Conservation (phyloP, 208 protist species). For the Trypanosoma conorhini region DNA sequence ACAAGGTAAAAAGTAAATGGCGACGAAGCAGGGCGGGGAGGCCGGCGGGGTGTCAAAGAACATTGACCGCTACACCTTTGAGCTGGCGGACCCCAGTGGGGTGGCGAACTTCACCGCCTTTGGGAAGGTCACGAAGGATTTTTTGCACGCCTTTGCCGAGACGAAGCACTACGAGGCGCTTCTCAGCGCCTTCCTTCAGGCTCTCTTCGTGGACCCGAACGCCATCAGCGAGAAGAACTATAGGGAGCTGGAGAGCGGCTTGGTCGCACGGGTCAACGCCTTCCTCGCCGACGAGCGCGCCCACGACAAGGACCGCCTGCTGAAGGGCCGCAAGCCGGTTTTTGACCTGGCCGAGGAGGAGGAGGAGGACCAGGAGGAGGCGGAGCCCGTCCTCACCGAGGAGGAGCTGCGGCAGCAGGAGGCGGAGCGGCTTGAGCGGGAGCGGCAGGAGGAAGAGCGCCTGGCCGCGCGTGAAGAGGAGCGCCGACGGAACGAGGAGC, state of each 20-base stretch:
- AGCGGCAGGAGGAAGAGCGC: conserved; percentile 49
- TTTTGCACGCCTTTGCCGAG: conserved; percentile 55
- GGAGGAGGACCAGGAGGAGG: conserved; percentile 43
- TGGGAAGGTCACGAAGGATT: conserved; percentile 58
- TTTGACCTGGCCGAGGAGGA: conserved; percentile 33
- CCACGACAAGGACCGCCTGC: conserved; percentile 59
- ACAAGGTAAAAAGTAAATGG: not conserved
- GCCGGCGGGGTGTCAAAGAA: conserved; percentile 7
- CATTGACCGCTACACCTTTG: conserved; percentile 68
- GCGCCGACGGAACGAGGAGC: conserved; percentile 60
- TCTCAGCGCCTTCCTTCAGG: conserved; percentile 44
- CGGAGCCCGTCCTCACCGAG: conserved; percentile 29
- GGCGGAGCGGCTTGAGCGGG: conserved; percentile 45
- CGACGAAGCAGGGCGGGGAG: not conserved
- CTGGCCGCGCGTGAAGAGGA: conserved; percentile 52
- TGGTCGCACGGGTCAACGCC: conserved; percentile 52
- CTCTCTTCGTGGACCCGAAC: conserved; percentile 36
- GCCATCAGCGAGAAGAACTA: conserved; percentile 42
- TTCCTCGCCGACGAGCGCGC: conserved; percentile 67
- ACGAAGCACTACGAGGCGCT: conserved; percentile 62
- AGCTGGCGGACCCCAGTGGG: conserved; percentile 74
- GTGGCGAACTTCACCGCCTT: conserved; percentile 54
- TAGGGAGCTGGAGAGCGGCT: conserved; percentile 40
- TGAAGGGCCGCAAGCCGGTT: conserved; percentile 42
- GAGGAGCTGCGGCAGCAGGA: conserved; percentile 35